Evolutionary conservation across 495 filamentous ascomycete genomes (phyloP).

Genomic region (Amniculicola lignicola): DNA sequence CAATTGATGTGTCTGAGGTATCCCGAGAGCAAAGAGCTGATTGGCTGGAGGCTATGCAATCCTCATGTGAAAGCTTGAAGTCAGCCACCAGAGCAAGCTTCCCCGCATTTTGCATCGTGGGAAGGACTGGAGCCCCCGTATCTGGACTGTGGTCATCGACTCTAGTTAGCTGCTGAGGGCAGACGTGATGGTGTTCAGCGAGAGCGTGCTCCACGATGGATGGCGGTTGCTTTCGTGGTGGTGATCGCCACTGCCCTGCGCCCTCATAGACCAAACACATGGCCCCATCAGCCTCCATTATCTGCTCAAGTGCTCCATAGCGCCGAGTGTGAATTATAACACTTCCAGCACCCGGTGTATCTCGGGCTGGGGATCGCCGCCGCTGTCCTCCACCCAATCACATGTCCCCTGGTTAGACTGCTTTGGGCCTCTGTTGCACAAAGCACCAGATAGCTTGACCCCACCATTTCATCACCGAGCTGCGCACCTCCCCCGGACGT

Average conservation of each 20-base stretch:
- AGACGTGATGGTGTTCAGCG: too few species aligned
- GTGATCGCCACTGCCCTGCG: too few species aligned
- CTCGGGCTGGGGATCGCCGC: too few species aligned
- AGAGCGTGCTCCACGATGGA: too few species aligned
- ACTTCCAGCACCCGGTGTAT: too few species aligned
- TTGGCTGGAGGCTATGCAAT: constrained; percentile 6
- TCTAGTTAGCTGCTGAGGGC: too few species aligned
- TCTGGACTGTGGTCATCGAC: too few species aligned
- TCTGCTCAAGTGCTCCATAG: too few species aligned
- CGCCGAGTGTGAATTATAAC: background rate
- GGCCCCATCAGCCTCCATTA: too few species aligned
- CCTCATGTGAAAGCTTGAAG: constrained; percentile 5
- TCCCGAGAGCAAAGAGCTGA: background rate
- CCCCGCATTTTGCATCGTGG: constrained; percentile 12
- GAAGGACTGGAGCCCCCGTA: too few species aligned
- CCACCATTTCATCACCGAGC: constrained; percentile 29
- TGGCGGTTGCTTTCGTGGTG: too few species aligned
- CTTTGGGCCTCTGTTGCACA: constrained; percentile 18
- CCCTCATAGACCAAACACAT: too few species aligned
- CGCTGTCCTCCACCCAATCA: constrained; percentile 21
- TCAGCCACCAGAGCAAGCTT: background rate
- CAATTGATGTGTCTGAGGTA: constrained; percentile 18
- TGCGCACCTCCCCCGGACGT: background rate
- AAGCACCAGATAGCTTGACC: constrained; percentile 26
- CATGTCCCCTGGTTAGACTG: background rate